Percentiles rank a stretch among this genome's conserved stretches.
Evolutionary conservation across 331 rosid species (phyloP).

Genomic region (Cydonia oblonga): DNA sequence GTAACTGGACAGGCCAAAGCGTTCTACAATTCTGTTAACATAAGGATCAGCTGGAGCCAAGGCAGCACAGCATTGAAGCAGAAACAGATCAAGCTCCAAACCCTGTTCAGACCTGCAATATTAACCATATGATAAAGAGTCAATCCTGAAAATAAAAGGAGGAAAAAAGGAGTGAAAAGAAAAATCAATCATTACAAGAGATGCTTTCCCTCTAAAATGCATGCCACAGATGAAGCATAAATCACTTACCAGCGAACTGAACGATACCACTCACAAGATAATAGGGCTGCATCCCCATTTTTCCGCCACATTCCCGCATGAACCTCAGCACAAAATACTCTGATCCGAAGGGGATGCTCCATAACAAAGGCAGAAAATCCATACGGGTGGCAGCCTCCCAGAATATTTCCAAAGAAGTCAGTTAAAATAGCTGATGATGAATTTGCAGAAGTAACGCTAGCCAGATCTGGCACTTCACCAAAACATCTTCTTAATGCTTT

Average conservation of each 20-base stretch:
- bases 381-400: constrained; percentile 71
- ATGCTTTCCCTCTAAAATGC: not conserved
- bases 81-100: constrained; percentile 91
- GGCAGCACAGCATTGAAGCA: constrained; percentile 93
- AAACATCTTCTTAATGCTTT: constrained; percentile 62
- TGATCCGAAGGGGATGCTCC: constrained; percentile 94
- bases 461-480: constrained; percentile 38
- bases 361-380: constrained; percentile 88
- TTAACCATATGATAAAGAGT: not conserved
- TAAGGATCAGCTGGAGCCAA: constrained; percentile 77
- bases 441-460: constrained; percentile 27
- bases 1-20: constrained; percentile 70
- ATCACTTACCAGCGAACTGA: constrained; percentile 73
- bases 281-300: constrained; percentile 74
- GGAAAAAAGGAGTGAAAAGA: not conserved
- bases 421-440: constrained; percentile 28
- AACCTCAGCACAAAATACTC: constrained; percentile 92
- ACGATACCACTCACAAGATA: constrained; percentile 77
- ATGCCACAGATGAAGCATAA: not conserved
- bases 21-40: constrained; percentile 67
- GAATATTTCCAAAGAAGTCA: constrained; percentile 64
- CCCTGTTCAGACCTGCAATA: constrained; percentile 81
- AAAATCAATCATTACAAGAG: not conserved
- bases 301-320: constrained; percentile 98
- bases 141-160: not conserved